Evolutionary conservation across 2,329 filamentous ascomycete species (phyloP).

Genomic region (Parascedosporium putredinis): DNA sequence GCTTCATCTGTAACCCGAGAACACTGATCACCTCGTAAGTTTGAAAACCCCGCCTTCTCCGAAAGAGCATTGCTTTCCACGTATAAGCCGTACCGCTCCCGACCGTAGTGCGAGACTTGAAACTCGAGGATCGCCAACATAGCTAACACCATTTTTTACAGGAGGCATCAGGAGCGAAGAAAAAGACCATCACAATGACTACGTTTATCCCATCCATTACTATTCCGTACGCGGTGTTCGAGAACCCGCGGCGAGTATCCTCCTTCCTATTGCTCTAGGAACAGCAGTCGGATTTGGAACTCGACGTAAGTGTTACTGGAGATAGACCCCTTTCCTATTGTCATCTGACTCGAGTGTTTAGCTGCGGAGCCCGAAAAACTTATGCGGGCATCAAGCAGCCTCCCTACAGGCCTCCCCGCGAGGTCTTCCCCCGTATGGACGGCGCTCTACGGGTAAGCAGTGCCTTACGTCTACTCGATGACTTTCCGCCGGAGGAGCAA

Average conservation of each 20-base stretch:
- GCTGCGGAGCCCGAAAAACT: slow-evolving; percentile 47
- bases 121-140: too few relatives aligned
- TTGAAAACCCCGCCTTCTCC: background rate
- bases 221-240: slow-evolving; percentile 61
- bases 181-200: slow-evolving; percentile 48
- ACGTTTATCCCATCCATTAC: slow-evolving; percentile 70
- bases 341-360: slow-evolving; percentile 49
- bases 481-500: slow-evolving; percentile 8
- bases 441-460: slow-evolving; percentile 47
- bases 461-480: too few relatives aligned
- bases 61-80: background rate
- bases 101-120: background rate
- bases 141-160: background rate
- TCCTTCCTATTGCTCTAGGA: slow-evolving; percentile 65
- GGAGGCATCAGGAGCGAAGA: background rate
- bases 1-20: background rate
- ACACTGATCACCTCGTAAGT: background rate
- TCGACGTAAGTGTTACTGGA: slow-evolving; percentile 47
- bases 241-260: slow-evolving; percentile 60
- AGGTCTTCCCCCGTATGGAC: slow-evolving; percentile 59
- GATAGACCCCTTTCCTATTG: too few relatives aligned
- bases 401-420: slow-evolving; percentile 48
- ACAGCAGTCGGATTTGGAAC: slow-evolving; percentile 62
- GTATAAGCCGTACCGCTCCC: background rate
- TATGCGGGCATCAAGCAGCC: slow-evolving; percentile 61